Percentiles rank a stretch among this genome's conserved stretches.
Evolutionary conservation across 345 rosid species (phyloP).

Genomic region (Salix udensis): DNA sequence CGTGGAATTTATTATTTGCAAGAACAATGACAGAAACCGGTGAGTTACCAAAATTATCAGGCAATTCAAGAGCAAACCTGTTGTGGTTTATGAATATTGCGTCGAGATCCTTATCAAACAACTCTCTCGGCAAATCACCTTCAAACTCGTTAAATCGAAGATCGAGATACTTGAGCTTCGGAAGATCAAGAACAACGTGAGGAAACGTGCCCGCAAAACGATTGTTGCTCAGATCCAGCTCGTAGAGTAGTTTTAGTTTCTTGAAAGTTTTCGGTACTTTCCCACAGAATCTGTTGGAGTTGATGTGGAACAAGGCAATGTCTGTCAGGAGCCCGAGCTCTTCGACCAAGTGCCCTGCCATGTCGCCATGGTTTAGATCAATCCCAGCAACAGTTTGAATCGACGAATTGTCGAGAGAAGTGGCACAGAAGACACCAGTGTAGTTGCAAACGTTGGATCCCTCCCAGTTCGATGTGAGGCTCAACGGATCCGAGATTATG

Average conservation of each 20-base stretch:
- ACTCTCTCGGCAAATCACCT: slow-evolving; percentile 54
- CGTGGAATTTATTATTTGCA: slow-evolving; percentile 58
- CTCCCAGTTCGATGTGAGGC: slow-evolving; percentile 47
- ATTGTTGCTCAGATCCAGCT: slow-evolving; percentile 31
- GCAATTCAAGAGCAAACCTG: slow-evolving; percentile 55
- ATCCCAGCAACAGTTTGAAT: slow-evolving; percentile 65
- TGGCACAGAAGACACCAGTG: slow-evolving; percentile 61
- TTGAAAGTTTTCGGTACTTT: slow-evolving; percentile 45
- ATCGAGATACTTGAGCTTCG: slow-evolving; percentile 62
- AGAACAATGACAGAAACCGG: slow-evolving; percentile 69
- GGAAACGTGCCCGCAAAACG: slow-evolving; percentile 57
- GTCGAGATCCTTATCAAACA: slow-evolving; percentile 70
- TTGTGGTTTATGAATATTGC: slow-evolving; percentile 74
- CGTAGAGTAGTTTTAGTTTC: slow-evolving; percentile 15
- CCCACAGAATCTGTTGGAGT: slow-evolving; percentile 84
- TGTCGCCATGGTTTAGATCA: slow-evolving; percentile 69
- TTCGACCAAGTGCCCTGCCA: slow-evolving; percentile 64
- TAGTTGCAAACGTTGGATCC: slow-evolving; percentile 79
- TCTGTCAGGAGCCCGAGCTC: slow-evolving; percentile 62
- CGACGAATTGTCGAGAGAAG: slow-evolving; percentile 45
- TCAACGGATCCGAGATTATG: slow-evolving; percentile 45
- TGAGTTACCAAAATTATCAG: slow-evolving; percentile 66
- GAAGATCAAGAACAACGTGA: slow-evolving; percentile 49
- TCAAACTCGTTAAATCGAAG: slow-evolving; percentile 85
- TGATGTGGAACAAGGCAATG: slow-evolving; percentile 63